These are phyloP conservation scores for Alternaria gansuensis DNA, from an alignment of 2,329 filamentous ascomycete genomes.

Conservation along the genomic window DNA sequence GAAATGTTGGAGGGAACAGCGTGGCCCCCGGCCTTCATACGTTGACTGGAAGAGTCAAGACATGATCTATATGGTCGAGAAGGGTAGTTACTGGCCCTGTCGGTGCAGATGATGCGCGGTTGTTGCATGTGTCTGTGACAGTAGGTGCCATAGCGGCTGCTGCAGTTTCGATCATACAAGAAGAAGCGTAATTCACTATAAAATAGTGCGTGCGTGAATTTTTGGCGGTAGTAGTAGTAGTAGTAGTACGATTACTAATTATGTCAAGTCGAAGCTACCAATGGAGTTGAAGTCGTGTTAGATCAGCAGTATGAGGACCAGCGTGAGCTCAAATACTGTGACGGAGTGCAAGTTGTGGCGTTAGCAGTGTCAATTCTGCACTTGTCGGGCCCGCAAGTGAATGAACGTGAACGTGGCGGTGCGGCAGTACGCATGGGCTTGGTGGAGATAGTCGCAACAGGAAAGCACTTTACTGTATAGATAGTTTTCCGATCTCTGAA, in stretches of 20 bases:
- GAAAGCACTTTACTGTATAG: not conserved
- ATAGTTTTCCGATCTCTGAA: not conserved
- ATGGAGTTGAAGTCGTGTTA: not conserved
- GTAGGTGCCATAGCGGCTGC: not conserved
- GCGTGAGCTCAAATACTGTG: not conserved
- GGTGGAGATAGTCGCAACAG: not conserved
- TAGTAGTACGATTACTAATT: too few relatives aligned
- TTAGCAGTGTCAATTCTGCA: not conserved
- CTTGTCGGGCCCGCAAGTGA: not conserved
- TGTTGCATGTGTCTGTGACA: not conserved
- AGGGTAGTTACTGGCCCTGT: not conserved
- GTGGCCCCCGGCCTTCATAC: not conserved
- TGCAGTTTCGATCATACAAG: rapidly evolving
- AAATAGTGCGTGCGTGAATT: not conserved
- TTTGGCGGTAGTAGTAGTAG: too few relatives aligned
- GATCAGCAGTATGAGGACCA: not conserved
- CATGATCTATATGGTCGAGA: not conserved
- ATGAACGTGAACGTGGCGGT: not conserved
- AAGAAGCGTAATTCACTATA: not conserved
- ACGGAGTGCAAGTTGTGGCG: not conserved
- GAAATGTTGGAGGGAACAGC: not conserved
- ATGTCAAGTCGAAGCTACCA: not conserved
- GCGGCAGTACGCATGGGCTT: not conserved
- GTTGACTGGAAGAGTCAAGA: not conserved
- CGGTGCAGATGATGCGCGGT: not conserved